Percentiles rank a stretch among this genome's conserved stretches.
Conservation (phyloP, 2,329 filamentous ascomycete genomes). For the Blumeriella jaapii region DNA sequence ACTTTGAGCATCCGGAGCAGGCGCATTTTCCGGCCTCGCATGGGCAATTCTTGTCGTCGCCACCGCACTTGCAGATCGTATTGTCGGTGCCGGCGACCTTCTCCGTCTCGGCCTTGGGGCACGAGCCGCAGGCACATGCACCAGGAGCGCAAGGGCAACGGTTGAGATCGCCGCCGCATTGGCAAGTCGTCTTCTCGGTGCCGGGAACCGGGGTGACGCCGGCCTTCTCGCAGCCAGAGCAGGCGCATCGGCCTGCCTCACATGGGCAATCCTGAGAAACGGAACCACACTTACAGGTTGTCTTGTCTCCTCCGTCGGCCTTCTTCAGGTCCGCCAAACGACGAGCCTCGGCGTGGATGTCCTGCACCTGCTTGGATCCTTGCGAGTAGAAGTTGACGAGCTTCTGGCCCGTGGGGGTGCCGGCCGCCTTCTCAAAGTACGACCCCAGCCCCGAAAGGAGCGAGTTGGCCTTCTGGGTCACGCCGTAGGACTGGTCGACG, state of each 20-base stretch:
- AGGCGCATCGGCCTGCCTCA: conserved; percentile 35
- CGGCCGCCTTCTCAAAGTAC: conserved; percentile 91
- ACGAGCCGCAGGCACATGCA: conserved; percentile 30
- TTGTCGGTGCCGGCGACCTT: conserved; percentile 28
- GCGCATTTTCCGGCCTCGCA: conserved; percentile 30
- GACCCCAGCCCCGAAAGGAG: conserved; percentile 58
- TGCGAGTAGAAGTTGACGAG: conserved; percentile 80
- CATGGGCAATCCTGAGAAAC: conserved; percentile 33
- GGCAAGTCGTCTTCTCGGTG: conserved; percentile 31
- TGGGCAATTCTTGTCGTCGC: conserved; percentile 26
- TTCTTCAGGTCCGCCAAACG: conserved; percentile 83
- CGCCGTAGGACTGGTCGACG: conserved; percentile 74
- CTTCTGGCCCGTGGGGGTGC: conserved; percentile 79
- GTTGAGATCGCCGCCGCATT: conserved; percentile 29
- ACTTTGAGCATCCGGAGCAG: conserved; percentile 25
- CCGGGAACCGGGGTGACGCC: conserved; percentile 29
- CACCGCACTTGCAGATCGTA: conserved; percentile 30
- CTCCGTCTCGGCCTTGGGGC: conserved; percentile 30
- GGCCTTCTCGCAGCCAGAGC: conserved; percentile 35
- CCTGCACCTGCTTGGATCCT: conserved; percentile 77
- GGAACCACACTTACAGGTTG: conserved; percentile 35
- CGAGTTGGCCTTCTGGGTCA: conserved; percentile 59
- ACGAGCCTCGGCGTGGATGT: conserved; percentile 85
- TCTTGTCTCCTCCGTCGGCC: conserved; percentile 39
- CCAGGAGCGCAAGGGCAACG: conserved; percentile 30